phyloP scores from a whole-genome alignment of 176 grass and related monocot species.

The Stipa capillata region DNA sequence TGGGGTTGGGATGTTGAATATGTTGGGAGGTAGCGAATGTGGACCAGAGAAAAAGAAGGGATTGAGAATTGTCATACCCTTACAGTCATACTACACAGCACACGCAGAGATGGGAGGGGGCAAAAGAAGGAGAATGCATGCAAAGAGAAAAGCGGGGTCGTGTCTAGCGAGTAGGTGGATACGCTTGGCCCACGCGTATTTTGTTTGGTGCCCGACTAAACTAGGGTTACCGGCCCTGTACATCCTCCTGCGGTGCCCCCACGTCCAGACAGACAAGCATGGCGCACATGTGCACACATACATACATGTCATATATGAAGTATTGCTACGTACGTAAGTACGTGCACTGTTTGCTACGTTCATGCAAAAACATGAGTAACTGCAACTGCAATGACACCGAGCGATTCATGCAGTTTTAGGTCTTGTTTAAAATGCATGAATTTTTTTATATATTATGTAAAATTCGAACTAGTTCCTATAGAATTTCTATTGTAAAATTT shows the following conservation, averaged over 20 bases:
- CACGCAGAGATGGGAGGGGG: not conserved
- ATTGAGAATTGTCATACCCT: not conserved
- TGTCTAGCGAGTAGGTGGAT: not conserved
- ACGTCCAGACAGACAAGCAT: not conserved
- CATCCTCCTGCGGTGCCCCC: not conserved
- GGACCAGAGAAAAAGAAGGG: not conserved
- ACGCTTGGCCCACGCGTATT: not conserved
- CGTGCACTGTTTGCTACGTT: too few species aligned
- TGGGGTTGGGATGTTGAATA: not conserved
- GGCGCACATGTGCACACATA: not conserved
- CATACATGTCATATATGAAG: not conserved
- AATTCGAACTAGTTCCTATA: too few species aligned
- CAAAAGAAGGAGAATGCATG: not conserved
- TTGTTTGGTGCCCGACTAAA: not conserved
- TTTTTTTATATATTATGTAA: too few species aligned
- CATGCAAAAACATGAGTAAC: too few species aligned
- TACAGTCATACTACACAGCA: too few species aligned
- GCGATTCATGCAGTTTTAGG: too few species aligned
- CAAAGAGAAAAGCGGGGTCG: not conserved
- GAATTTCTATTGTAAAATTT: too few species aligned
- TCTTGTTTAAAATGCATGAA: too few species aligned
- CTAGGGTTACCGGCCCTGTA: not conserved
- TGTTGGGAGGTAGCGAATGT: constrained; percentile 9
- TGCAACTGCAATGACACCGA: too few species aligned
- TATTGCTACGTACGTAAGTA: not conserved